Base-by-base conservation (phyloP, 176 grass and related monocot genomes). In the Otatea glauca region DNA sequence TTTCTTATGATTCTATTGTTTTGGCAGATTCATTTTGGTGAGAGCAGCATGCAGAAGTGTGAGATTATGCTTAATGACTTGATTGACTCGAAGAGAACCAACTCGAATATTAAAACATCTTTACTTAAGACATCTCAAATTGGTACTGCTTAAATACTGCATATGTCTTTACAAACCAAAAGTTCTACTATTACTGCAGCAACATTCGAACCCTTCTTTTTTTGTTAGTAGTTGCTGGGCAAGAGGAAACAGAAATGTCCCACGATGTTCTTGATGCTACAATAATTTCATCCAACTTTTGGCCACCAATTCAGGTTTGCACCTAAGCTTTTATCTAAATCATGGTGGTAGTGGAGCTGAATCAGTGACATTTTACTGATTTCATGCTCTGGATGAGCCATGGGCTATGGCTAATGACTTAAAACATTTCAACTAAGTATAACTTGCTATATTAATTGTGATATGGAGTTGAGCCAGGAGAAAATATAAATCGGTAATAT, bases 31-130 rank as follows among this genome's bases (percentile, higher is more conserved):
- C 96, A 98, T 83, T 98, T 98, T 81, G 96, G 96, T 70, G 96
- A 98, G 87, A 93, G 85, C 74, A 98, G 92, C 76, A 98, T 98
- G 92, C 96, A 95, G 87, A 98, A 98, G 76, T 98, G 96, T 89
- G 96, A 98, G 88, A 98, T 98, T 89, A 98, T 98, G 96, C 89
- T 98, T 55, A 98, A 95, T 90, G 96, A 98, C 64, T 77, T 98
- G 89, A 98, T 98, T 81, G 96, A 92, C 86, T 98, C 92, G 32
- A 98, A 98, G 87, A 93, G 96, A 84, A 98, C 91, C 76, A 98
- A 98, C 87, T 78, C 91, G 61, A 98, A 98, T 87, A 98, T 98
- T 72, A 98, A 95, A 92, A 94, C 95, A 92, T 93, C 92, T 77
- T 69, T 95, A 70, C 34, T 74, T 21, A 81, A 87, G 70, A 70